Evolutionary conservation across 2,329 filamentous ascomycete genomes (phyloP).

Genomic region (Colletotrichum aenigma): DNA sequence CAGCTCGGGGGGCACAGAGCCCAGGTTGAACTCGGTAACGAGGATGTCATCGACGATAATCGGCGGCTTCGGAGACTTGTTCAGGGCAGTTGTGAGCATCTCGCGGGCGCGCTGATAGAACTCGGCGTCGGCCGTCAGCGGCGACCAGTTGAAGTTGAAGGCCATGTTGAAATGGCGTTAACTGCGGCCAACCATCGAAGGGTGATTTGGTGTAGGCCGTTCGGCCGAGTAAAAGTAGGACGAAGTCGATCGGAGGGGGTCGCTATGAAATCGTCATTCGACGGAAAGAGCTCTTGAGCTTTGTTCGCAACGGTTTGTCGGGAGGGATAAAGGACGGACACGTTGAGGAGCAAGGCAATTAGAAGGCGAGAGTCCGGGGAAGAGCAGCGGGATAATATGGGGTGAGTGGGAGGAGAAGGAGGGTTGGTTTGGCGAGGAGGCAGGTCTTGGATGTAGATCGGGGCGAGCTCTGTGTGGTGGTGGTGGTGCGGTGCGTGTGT

Average conservation of each 20-base stretch:
- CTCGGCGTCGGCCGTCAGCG: conserved; percentile 90
- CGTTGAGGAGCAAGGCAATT: conserved; percentile 8
- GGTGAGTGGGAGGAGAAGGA: neutral
- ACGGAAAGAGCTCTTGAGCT: neutral
- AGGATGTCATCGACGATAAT: conserved; percentile 99
- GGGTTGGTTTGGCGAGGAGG: neutral
- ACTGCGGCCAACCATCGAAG: conserved; percentile 24
- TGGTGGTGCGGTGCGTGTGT: neutral
- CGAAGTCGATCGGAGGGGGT: neutral
- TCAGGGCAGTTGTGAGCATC: conserved; percentile 91
- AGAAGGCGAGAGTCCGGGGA: conserved; percentile 7
- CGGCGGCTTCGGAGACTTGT: conserved; percentile 96
- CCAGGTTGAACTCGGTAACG: conserved; percentile 96
- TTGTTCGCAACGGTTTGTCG: neutral
- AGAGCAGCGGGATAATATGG: neutral
- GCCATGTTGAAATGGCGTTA: conserved; percentile 75
- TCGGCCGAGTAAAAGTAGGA: neutral
- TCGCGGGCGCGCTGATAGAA: conserved; percentile 92
- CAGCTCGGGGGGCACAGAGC: conserved; percentile 90
- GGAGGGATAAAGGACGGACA: neutral
- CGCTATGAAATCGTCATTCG: neutral
- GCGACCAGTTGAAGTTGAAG: conserved; percentile 99
- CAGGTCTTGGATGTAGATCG: neutral
- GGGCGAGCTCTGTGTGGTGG: neutral
- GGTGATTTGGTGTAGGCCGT: conserved; percentile 11